Percentiles rank a stretch among this genome's conserved stretches.
phyloP scores from a whole-genome alignment of 305 asterid genomes.

The Rubia balearica region DNA sequence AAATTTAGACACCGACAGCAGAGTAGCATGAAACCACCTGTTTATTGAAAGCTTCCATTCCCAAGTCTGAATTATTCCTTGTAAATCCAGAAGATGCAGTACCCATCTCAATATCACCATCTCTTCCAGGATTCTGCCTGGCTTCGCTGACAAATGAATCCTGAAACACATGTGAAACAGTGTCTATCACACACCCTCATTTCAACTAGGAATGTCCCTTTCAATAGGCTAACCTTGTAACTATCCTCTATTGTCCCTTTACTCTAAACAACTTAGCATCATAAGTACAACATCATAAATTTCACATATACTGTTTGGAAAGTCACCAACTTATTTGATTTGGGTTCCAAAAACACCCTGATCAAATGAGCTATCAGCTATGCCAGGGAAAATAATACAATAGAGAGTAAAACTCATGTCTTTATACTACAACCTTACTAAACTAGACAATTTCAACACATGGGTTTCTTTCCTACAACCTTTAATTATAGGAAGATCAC shows the following conservation, averaged over 20 bases:
- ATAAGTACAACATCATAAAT: background rate
- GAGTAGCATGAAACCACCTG: conserved; percentile 34
- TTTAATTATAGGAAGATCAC: conserved; percentile 2
- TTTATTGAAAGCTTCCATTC: conserved; percentile 63
- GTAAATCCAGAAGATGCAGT: conserved; percentile 22
- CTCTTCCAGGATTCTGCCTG: conserved; percentile 37
- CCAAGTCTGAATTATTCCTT: conserved; percentile 57
- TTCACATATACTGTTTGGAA: background rate
- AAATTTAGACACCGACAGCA: background rate
- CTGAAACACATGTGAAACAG: conserved; percentile 23
- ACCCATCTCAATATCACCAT: conserved; percentile 75
- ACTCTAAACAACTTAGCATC: background rate
- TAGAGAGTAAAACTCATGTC: background rate
- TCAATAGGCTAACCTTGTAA: background rate
- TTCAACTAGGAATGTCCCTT: background rate
- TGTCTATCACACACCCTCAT: background rate
- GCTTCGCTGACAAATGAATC: conserved; percentile 57
- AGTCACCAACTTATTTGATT: background rate
- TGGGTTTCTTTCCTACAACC: background rate
- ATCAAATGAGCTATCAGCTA: background rate
- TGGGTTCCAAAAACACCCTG: conserved; percentile 1
- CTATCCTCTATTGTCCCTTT: background rate
- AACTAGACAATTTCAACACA: background rate
- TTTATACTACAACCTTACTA: background rate
- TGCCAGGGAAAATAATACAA: background rate